Evolutionary conservation across 257 asterid genomes (phyloP), one percentile per base, ranked within the genome.

Genomic region (Avicennia marina): DNA sequence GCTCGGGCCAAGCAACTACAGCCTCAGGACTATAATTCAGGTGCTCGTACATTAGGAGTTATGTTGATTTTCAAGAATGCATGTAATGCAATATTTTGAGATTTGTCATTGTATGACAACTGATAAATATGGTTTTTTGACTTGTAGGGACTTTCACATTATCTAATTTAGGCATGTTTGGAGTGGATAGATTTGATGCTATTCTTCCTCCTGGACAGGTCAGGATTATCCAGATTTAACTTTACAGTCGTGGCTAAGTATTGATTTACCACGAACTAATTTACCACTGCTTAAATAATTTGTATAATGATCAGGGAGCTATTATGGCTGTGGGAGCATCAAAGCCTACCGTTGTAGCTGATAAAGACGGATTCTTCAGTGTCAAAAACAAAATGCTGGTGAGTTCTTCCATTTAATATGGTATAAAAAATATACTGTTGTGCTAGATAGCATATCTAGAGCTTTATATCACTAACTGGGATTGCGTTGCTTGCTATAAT

Each of bases 311-410:
- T 60, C 65, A 87, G 98, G 98, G 98, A 19, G 95, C 98, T 53
- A 90, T 90, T 42, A 87, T 90, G 96, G 96, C 98, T 41, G 98
- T 82, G 58, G 98, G 98, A 38, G 94, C 95, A 36, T 90, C 98
- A 46, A 84, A 84, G 64, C 96, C 96, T 41, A 75, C 73, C 21
- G 85, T 81, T 66, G 61, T 72, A 16, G 82, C 94, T 22, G 82
- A 66, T 46, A 68, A 74, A 77, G 94, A 90, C 51, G 96, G 95
- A 67, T 82, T 77, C 62, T 81, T 90, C 75, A 79, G 81, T 41
- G 80, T 82, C 0, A 80, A 87, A 72, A 82, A 83, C 58, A 74
- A 74, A 75, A 90, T 90, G 96, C 81, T 79, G 87, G 98, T 90
- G 60, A 72, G 87, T 76, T 52, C 17, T 11, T 29, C 25, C 36